These are phyloP conservation scores for Diaporthe amygdali DNA, from an alignment of 2,329 filamentous ascomycete species.

Conservation along the genomic window DNA sequence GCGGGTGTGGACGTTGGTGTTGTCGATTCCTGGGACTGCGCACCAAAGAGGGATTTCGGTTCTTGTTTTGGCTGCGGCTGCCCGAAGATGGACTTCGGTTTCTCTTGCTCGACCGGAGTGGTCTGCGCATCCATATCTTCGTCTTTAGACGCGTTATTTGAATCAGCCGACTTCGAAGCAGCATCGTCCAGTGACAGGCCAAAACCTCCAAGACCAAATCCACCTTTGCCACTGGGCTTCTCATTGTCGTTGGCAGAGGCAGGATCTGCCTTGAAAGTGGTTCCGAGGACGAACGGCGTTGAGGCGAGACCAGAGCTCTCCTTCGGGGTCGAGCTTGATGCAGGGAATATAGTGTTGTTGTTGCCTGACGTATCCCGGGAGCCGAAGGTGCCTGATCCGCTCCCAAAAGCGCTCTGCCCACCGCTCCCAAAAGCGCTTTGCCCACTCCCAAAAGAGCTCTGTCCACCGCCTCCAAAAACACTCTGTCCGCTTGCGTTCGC, in stretches of 20 bases:
- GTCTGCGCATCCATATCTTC: slow-evolving; percentile 56
- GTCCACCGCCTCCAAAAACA: slow-evolving; percentile 10
- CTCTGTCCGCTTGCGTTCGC: slow-evolving; percentile 26
- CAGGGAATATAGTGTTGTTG: slow-evolving; percentile 44
- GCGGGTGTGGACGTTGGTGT: slow-evolving; percentile 60
- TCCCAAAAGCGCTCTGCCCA: not conserved
- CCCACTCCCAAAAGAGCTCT: slow-evolving; percentile 9
- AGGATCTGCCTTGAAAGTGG: slow-evolving; percentile 70
- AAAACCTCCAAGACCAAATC: slow-evolving; percentile 65
- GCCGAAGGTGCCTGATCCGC: slow-evolving; percentile 26
- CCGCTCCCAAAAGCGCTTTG: slow-evolving; percentile 19
- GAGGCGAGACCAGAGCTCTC: slow-evolving; percentile 48
- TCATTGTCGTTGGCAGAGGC: slow-evolving; percentile 64
- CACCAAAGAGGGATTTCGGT: not conserved
- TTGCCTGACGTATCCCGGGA: slow-evolving; percentile 39
- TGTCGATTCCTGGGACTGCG: slow-evolving; percentile 40
- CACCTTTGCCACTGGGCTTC: slow-evolving; percentile 48
- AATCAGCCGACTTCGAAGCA: slow-evolving; percentile 36
- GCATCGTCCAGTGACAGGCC: slow-evolving; percentile 60
- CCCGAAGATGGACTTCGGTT: slow-evolving; percentile 40
- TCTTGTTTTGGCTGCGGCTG: not conserved
- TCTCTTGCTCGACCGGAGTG: slow-evolving; percentile 41
- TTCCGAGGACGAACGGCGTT: slow-evolving; percentile 70
- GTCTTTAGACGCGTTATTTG: slow-evolving; percentile 45
- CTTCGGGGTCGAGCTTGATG: slow-evolving; percentile 43